Evolutionary conservation across 1,284 basidiomycete species (phyloP), one percentile per base, ranked within the genome.

Genomic region (Earliella scabrosa): DNA sequence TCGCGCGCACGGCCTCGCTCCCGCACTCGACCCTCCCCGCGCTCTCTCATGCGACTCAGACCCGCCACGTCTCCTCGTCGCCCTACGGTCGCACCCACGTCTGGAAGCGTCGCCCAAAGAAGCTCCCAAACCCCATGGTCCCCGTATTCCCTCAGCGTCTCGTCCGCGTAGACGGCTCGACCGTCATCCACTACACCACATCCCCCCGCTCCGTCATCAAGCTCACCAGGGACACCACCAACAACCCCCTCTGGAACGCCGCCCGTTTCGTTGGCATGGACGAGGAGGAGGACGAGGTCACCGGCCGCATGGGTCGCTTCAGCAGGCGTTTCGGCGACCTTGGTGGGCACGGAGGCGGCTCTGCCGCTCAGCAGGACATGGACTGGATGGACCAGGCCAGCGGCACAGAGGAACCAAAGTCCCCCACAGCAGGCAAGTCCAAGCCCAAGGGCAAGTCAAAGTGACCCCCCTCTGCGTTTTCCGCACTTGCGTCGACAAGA

Each of bases 131-230:
- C 59, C 93, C 93, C 3, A 74, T 93, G 62, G 88, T 93, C 0
- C 90, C 92, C 18, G 86, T 89, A 60, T 95, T 89, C 71, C 88
- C 92, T 6, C 93, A 95, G 72, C 83, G 80, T 56, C 88, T 95
- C 58, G 82, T 91, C 54, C 85, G 91, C 62, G 85, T 92, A 0
- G 93, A 95, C 73, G 93, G 93, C n/a, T 89, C 89, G 18, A 90
- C 90, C 1, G 93, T 92, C 71, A 86, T 84, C 2, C 90, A 94
- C 63, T 90, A 87, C 81, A 92, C 90, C 9, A 95, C 93, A 0
- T 92, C 92, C 0, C 93, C 93, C 0, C 85, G 86, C 4, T 88
- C 89, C 3, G 72, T 83, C 40, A 80, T 92, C 40, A 82, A 85
- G 39, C 77, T 94, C 43, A 90, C 92, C 21, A 85, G 93, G 39